phyloP scores from a whole-genome alignment of 2,329 filamentous ascomycete genomes.

The Microcyclosporella mali region DNA sequence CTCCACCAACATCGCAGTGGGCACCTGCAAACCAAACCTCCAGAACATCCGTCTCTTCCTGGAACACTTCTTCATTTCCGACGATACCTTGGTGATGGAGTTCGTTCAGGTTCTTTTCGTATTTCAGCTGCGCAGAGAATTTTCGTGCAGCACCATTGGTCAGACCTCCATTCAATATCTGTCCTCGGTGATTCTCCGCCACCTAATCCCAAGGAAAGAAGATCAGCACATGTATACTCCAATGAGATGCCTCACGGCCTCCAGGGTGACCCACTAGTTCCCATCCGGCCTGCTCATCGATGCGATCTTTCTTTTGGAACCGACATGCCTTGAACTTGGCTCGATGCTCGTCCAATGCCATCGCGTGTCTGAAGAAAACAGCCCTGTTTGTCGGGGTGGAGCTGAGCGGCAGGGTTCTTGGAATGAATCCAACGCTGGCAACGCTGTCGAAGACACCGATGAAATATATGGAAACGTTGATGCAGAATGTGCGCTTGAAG shows the following conservation, averaged over 20 bases:
- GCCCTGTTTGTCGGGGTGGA: slow-evolving; percentile 34
- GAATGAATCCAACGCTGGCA: slow-evolving; percentile 39
- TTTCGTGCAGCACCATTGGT: not conserved
- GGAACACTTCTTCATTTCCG: slow-evolving; percentile 9
- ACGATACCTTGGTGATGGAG: slow-evolving; percentile 1
- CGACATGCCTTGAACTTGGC: slow-evolving; percentile 42
- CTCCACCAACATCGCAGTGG: slow-evolving; percentile 43
- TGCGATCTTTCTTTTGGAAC: slow-evolving; percentile 30
- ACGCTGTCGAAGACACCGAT: slow-evolving; percentile 42
- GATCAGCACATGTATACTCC: no score
- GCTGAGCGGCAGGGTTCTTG: slow-evolving; percentile 35
- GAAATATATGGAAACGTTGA: slow-evolving; percentile 39
- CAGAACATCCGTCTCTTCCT: slow-evolving; percentile 23
- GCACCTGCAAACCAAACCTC: slow-evolving; percentile 43
- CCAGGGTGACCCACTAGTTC: no score
- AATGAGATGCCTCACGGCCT: no score
- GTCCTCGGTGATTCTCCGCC: no score
- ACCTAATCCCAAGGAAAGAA: no score
- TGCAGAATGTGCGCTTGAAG: slow-evolving; percentile 44
- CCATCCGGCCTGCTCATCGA: slow-evolving; percentile 11
- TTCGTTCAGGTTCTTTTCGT: not conserved
- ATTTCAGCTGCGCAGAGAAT: not conserved
- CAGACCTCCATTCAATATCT: not conserved
- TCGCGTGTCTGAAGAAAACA: slow-evolving; percentile 39
- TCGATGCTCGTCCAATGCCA: slow-evolving; percentile 40